Evolutionary conservation across 495 filamentous ascomycete species (phyloP).

Genomic region (Podospora pseudopauciseta): DNA sequence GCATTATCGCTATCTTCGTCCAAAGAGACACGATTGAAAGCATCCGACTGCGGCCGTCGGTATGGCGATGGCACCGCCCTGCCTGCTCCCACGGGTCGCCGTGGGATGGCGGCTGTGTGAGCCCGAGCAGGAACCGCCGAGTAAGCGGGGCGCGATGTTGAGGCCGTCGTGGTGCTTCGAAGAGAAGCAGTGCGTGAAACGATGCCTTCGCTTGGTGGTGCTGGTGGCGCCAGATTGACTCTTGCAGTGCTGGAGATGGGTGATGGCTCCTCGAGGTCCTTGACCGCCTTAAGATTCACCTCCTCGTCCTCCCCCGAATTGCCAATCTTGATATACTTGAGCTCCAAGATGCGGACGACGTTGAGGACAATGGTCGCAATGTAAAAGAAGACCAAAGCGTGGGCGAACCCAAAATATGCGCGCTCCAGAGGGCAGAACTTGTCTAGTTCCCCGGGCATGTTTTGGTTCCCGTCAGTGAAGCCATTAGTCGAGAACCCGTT

Average conservation of each 20-base stretch:
- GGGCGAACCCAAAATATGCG: conserved; percentile 33
- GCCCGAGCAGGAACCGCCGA: neutral
- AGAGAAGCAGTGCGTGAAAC: conserved; percentile 33
- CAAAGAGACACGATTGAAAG: conserved; percentile 18
- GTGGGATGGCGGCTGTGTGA: conserved; percentile 7
- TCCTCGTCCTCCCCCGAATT: conserved; percentile 28
- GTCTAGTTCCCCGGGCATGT: conserved; percentile 31
- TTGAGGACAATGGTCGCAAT: conserved; percentile 33
- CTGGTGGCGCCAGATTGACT: conserved; percentile 2
- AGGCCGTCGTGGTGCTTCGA: conserved; percentile 30
- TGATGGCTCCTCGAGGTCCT: conserved; percentile 12
- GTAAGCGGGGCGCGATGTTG: conserved; percentile 2
- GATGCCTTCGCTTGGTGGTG: conserved; percentile 33
- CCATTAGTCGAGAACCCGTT: conserved; percentile 21
- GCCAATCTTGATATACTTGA: conserved; percentile 26
- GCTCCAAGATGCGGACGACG: conserved; percentile 32
- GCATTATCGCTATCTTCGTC: conserved; percentile 24
- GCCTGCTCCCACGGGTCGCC: conserved; percentile 13
- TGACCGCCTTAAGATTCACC: conserved; percentile 23
- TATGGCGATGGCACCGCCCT: neutral
- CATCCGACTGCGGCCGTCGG: neutral
- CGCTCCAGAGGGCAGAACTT: conserved; percentile 35
- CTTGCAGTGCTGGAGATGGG: conserved; percentile 5
- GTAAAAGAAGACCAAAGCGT: conserved; percentile 39
- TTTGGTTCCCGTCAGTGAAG: conserved; percentile 27